These are phyloP conservation scores for Gynostemma pentaphyllum DNA, from an alignment of 306 rosid genomes.

Conservation along the genomic window DNA sequence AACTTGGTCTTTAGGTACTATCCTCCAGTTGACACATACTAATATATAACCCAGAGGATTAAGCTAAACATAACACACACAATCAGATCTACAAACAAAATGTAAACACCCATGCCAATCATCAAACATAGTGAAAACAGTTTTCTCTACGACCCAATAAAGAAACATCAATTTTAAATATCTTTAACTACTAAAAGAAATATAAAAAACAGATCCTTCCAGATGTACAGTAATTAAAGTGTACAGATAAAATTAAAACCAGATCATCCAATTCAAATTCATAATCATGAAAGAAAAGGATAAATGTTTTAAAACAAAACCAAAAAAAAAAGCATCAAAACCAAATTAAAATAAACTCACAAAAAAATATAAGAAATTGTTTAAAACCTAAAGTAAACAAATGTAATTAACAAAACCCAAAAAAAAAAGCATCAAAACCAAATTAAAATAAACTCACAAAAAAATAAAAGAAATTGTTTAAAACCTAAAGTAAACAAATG, in stretches of 20 bases:
- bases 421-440: not conserved
- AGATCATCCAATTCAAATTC: slow-evolving; percentile 3
- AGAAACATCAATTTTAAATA: not conserved
- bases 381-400: not conserved
- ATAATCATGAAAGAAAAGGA: not conserved
- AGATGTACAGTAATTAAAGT: not conserved
- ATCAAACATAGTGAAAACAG: not conserved
- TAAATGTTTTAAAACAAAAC: not conserved
- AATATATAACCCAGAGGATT: not conserved
- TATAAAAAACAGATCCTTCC: not conserved
- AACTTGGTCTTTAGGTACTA: not conserved
- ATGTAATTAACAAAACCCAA: not conserved
- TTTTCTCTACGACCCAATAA: not conserved
- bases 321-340: not conserved
- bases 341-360: not conserved
- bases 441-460: not conserved
- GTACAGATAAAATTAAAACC: not conserved
- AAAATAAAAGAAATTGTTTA: not conserved
- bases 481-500: not conserved
- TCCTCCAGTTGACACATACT: not conserved
- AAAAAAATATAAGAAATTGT: not conserved
- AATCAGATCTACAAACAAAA: not conserved
- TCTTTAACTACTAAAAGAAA: not conserved
- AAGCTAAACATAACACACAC: not conserved
- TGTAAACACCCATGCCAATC: not conserved